Evolutionary conservation across 2,329 filamentous ascomycete species (phyloP).

Genomic region (Xylariaceae sp.): DNA sequence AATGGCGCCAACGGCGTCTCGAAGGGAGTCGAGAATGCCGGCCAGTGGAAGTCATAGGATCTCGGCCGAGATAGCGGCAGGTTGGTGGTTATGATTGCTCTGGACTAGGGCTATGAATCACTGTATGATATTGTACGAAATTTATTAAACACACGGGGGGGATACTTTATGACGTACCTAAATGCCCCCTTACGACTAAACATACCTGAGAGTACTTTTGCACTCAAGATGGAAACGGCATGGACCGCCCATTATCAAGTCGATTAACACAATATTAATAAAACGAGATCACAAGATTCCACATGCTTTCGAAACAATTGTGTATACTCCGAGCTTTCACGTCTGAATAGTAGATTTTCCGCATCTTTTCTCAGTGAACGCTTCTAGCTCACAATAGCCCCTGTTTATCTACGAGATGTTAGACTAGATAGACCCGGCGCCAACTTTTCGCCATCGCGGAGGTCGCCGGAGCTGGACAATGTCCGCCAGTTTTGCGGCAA

Average conservation of each 20-base stretch:
- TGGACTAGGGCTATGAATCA: background rate
- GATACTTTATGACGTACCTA: background rate
- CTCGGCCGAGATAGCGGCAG: background rate
- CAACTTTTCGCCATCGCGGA: constrained; percentile 12
- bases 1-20: constrained; percentile 51
- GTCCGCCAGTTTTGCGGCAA: constrained; percentile 6
- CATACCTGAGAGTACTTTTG: background rate
- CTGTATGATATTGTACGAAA: background rate
- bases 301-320: too few relatives aligned
- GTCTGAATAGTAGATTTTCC: too few relatives aligned
- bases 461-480: constrained; percentile 21
- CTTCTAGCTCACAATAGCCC: too few relatives aligned
- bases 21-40: constrained; percentile 53
- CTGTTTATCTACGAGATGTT: too few relatives aligned
- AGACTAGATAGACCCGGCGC: background rate
- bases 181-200: constrained; percentile 6
- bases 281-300: too few relatives aligned
- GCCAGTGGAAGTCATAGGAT: constrained; percentile 29
- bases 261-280: background rate
- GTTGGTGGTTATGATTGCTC: background rate
- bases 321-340: too few relatives aligned
- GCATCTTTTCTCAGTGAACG: too few relatives aligned
- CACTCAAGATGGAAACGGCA: background rate
- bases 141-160: background rate
- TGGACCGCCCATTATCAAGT: background rate